Evolutionary conservation across 2,329 filamentous ascomycete genomes (phyloP), one percentile per base, ranked within the genome.

Genomic region (Cladosporium sphaerospermum): DNA sequence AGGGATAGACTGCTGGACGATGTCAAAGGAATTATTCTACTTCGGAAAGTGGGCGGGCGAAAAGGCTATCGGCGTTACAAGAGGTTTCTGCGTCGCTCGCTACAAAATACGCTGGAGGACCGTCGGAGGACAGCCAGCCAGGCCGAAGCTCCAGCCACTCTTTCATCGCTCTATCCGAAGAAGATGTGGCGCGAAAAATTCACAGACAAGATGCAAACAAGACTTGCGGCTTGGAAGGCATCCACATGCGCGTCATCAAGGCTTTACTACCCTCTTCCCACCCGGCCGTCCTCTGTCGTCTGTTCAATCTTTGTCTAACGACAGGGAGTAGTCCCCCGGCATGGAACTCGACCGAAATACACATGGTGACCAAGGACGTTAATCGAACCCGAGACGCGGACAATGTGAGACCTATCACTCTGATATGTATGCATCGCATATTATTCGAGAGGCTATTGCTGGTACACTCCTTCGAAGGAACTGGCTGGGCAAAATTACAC

Each of bases 271-370:
- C 28, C 23, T 45, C 28, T n/a, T 45, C 23, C 18, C 33, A 45
- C 28, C 23, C 11, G 14, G n/a, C 19, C 11, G 42, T 45, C 11
- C 42, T 45, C 42, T n/a, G 42, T 10, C 42, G 42, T 32, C 42
- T 45, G 28, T 45, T 45, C 28, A 45, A 45, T 14, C 42, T 45
- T 9, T 45, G 28, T 33, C 10, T 45, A 1, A 33, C 42, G 23
- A 45, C 11, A 31, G 42, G 8, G n/a, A 45, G 42, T 11, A 45
- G 23, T 34, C 42, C 28, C 42, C 9, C 28, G 11, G 4, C 28
- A 45, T 45, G 28, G 42, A 45, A 45, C 42, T 45, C 42, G 42
- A 45, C 42, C 42, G 42, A 45, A 4, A 33, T 45, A 43, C 18
- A 43, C 23, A 43, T 43, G 18, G 41, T 43, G 8, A 43, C 41